A percentile compares a stretch with the other conserved stretches of the same genome.
phyloP scores from a whole-genome alignment of 2,329 filamentous ascomycete genomes.

The Aureobasidium sp. region DNA sequence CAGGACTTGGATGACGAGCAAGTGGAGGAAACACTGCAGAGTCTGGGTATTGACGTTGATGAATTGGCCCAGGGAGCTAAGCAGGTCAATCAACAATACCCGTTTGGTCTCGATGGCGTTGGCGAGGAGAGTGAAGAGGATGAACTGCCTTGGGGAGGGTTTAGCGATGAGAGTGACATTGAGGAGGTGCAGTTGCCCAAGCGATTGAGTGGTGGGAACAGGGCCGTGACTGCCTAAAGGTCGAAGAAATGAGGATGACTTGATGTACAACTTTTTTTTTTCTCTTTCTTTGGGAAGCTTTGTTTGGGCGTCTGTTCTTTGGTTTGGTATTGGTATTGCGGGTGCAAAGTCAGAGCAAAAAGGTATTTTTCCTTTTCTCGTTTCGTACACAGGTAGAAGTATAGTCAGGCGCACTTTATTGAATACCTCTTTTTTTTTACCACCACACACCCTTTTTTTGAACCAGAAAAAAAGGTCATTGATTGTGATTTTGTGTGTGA shows the following conservation, averaged over 20 bases:
- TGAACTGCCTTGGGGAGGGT: constrained; percentile 15
- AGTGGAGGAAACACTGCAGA: constrained; percentile 38
- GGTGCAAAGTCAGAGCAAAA: too few species aligned
- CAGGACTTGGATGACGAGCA: constrained; percentile 30
- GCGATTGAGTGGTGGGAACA: background rate
- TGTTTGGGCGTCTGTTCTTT: too few species aligned
- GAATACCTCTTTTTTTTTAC: too few species aligned
- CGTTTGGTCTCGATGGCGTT: constrained; percentile 19
- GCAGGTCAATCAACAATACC: background rate
- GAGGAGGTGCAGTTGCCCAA: constrained; percentile 17
- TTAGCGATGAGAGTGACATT: constrained; percentile 24
- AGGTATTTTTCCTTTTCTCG: too few species aligned
- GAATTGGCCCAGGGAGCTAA: constrained; percentile 18
- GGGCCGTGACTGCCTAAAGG: background rate
- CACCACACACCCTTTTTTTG: too few species aligned
- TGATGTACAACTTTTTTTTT: background rate
- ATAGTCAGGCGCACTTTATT: too few species aligned
- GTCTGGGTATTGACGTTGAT: constrained; percentile 35
- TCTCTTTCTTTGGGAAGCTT: background rate
- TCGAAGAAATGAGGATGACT: background rate
- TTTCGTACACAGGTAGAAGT: too few species aligned
- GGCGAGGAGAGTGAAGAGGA: constrained; percentile 21
- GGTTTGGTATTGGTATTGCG: background rate
- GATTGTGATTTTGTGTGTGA: too few species aligned
- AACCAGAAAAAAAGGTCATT: too few species aligned